Evolutionary conservation across 1,139 yeast species (phyloP).

Genomic region (Suhomyces terraborum): DNA sequence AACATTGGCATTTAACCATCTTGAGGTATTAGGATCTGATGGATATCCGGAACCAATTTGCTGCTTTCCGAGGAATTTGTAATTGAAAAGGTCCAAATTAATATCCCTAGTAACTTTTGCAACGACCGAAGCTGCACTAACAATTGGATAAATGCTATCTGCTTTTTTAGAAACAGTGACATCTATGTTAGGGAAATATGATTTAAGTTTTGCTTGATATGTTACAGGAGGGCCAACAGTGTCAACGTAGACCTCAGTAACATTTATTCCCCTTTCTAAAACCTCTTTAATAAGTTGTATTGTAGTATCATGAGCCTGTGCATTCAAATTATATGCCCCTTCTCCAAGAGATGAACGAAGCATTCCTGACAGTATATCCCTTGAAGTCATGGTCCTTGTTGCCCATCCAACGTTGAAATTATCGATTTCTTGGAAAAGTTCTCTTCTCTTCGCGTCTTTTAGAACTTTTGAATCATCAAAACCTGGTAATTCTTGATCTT

Average conservation of each 20-base stretch:
- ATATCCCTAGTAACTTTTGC: slow-evolving; percentile 95
- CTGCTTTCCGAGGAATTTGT: slow-evolving; percentile 26
- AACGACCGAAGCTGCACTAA: slow-evolving; percentile 93
- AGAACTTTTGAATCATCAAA: slow-evolving; percentile 93
- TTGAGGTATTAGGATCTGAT: slow-evolving; percentile 79
- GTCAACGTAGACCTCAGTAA: slow-evolving; percentile 79
- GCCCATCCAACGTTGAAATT: slow-evolving; percentile 79
- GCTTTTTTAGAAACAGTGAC: slow-evolving; percentile 95
- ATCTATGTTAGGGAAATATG: slow-evolving; percentile 66
- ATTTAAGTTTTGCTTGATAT: slow-evolving; percentile 74
- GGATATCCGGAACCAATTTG: slow-evolving; percentile 92
- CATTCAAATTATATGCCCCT: slow-evolving; percentile 77
- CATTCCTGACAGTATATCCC: slow-evolving; percentile 90
- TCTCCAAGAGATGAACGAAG: slow-evolving; percentile 55
- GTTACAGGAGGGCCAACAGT: slow-evolving; percentile 94
- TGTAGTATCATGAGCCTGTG: slow-evolving; percentile 95
- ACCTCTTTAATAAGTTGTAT: slow-evolving; percentile 69
- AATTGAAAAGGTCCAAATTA: slow-evolving; percentile 47
- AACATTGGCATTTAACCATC: slow-evolving; percentile 65
- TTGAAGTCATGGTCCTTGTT: slow-evolving; percentile 79
- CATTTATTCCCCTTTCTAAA: slow-evolving; percentile 58
- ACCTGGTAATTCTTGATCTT: slow-evolving; percentile 59
- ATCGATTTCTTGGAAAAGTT: slow-evolving; percentile 62
- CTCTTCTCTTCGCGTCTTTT: slow-evolving; percentile 68
- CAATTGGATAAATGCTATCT: slow-evolving; percentile 90